Percentiles rank a stretch among this genome's conserved stretches.
Evolutionary conservation across 371 early-diverging fungal genomes (phyloP).

Genomic region (Homolaphlyctis polyrhiza): DNA sequence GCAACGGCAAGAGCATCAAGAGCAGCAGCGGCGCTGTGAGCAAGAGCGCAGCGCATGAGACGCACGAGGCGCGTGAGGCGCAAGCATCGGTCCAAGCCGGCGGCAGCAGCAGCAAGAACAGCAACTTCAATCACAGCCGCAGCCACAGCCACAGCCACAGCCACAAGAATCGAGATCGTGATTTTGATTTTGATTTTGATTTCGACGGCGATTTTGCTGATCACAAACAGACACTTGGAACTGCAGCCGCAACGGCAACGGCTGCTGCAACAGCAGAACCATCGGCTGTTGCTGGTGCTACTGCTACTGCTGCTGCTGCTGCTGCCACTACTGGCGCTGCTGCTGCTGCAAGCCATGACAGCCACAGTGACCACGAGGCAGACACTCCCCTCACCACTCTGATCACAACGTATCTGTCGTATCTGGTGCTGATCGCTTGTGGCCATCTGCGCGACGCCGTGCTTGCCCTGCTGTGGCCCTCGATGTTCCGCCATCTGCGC

Average conservation of each 20-base stretch:
- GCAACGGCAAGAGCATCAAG: neutral
- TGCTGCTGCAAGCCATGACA: neutral
- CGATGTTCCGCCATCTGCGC: slow-evolving; percentile 66
- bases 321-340: neutral
- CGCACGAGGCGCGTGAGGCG: neutral
- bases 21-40: too few species aligned
- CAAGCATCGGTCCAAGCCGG: neutral
- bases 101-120: neutral
- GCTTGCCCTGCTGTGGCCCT: slow-evolving; percentile 71
- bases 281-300: neutral
- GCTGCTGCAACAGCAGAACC: neutral
- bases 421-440: slow-evolving; percentile 88
- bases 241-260: neutral
- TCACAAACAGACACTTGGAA: neutral
- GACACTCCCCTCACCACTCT: slow-evolving; percentile 64
- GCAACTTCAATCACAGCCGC: neutral
- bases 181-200: neutral
- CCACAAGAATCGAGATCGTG: neutral
- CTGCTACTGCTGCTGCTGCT: neutral
- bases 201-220: neutral
- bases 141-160: neutral
- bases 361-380: neutral
- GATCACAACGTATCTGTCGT: slow-evolving; percentile 93
- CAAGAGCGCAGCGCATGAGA: too few species aligned
- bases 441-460: slow-evolving; percentile 83